Base-by-base conservation (phyloP, 2,329 filamentous ascomycete species). In the Cyphellophora europaea region DNA sequence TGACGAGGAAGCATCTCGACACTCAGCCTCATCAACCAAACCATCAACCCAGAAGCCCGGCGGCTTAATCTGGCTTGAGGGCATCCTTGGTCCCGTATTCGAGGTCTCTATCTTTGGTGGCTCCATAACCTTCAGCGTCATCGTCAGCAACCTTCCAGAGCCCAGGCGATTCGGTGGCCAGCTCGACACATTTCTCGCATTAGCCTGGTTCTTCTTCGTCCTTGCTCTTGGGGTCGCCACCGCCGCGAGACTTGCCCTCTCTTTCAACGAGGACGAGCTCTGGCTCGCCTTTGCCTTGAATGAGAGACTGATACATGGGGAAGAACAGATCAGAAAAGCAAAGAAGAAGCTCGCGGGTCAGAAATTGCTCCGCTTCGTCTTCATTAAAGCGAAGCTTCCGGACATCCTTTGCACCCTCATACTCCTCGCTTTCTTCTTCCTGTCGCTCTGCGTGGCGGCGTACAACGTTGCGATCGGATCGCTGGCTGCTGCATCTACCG, bases 151-250 rank as follows among this genome's bases (percentile, higher is more conserved):
- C n/a, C 21, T 8, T n/a, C 8, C 8, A 8, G 21, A n/a, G 8
- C 8, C 21, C 8, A 8, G 8, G 21, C 21, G n/a, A 8, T 25
- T 25, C 21, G n/a, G n/a, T 8, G 8, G 8, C n/a, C 8, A 8
- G 21, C 21, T 25, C n/a, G 8, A 8, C 8, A 25, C 21, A n/a
- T 25, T 25, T n/a, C 21, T 25, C 21, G 21, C 21, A n/a, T n/a
- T 25, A n/a, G 21, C 21, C n/a, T 25, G 21, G 21, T 25, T 25
- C 21, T 25, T 25, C 21, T 25, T 25, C 21, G 21, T 25, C 21
- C 8, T 25, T n/a, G n/a, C 21, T 8, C 21, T 25, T 25, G 21
- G 21, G 8, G 8, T 25, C 21, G 21, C 21, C 8, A 25, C 21
- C 8, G 21, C 21, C 21, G 21, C 21, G n/a, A 8, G n/a, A n/a